phyloP scores from a whole-genome alignment of 2,329 filamentous ascomycete species.

The Pseudogymnoascus sp. region DNA sequence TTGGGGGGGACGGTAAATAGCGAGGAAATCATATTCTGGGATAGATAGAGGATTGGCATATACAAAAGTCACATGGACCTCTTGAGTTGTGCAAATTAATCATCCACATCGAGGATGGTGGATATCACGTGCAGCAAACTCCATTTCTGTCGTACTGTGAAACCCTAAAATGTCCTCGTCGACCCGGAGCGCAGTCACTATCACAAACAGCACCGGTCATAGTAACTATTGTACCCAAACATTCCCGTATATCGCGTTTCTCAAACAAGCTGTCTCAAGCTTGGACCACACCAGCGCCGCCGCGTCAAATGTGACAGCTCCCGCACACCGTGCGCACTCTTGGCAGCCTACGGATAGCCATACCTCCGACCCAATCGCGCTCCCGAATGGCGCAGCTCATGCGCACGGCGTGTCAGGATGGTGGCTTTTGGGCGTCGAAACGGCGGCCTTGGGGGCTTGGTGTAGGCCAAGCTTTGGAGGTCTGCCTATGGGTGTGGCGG shows the following conservation, averaged over 20 bases:
- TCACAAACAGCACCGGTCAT: not conserved
- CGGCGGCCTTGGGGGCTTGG: not conserved
- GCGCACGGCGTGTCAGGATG: not conserved
- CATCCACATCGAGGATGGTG: not conserved
- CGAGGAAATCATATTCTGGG: not conserved
- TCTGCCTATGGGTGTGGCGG: not conserved
- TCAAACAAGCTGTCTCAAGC: not conserved
- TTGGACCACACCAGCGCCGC: not conserved
- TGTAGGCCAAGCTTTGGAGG: not conserved
- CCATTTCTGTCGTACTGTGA: not conserved
- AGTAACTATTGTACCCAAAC: not conserved
- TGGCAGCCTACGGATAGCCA: not conserved
- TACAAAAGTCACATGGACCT: not conserved
- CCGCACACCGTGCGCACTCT: not conserved
- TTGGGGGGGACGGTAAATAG: not conserved
- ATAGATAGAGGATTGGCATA: not conserved
- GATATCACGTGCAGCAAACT: not conserved
- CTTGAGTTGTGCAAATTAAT: not conserved
- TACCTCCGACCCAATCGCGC: not conserved
- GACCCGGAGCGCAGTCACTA: not conserved
- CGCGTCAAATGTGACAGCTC: not conserved
- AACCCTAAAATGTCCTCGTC: not conserved
- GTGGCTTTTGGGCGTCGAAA: not conserved
- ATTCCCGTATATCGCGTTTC: not conserved
- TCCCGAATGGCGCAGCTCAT: not conserved